Conservation (phyloP, 164 flowering plant species). For the Platanus orientalis region DNA sequence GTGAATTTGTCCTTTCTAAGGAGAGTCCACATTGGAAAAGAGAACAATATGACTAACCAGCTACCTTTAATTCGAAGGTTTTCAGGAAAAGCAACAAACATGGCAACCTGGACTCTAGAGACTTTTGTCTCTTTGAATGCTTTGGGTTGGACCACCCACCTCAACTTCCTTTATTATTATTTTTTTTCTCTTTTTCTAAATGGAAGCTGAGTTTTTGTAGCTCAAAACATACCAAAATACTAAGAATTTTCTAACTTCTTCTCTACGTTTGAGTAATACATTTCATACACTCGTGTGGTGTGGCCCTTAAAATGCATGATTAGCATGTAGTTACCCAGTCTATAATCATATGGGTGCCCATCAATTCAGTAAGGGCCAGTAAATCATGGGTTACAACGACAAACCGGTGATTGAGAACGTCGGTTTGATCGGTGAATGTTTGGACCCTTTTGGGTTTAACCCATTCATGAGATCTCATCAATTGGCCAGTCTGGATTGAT, state of each 20-base stretch:
- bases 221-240: neutral
- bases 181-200: neutral
- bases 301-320: too few species aligned
- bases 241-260: neutral
- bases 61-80: neutral
- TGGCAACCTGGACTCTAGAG: constrained; percentile 9
- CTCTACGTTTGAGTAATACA: constrained; percentile 7
- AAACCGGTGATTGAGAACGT: too few species aligned
- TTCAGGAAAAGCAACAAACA: constrained; percentile 17
- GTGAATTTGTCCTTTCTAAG: too few species aligned
- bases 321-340: too few species aligned
- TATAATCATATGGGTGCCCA: too few species aligned
- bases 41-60: too few species aligned
- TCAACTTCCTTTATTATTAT: too few species aligned
- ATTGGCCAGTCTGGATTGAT: too few species aligned
- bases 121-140: neutral
- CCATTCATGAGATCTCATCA: neutral
- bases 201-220: too few species aligned
- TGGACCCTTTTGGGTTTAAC: neutral
- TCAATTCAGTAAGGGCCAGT: too few species aligned
- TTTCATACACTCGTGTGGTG: neutral
- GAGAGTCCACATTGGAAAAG: too few species aligned
- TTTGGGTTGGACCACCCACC: constrained; percentile 3
- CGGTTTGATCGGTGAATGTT: neutral
- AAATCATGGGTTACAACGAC: too few species aligned